Evolutionary conservation across 2,329 filamentous ascomycete species (phyloP), one percentile per base, ranked within the genome.

Genomic region (Sarocladium strictum): DNA sequence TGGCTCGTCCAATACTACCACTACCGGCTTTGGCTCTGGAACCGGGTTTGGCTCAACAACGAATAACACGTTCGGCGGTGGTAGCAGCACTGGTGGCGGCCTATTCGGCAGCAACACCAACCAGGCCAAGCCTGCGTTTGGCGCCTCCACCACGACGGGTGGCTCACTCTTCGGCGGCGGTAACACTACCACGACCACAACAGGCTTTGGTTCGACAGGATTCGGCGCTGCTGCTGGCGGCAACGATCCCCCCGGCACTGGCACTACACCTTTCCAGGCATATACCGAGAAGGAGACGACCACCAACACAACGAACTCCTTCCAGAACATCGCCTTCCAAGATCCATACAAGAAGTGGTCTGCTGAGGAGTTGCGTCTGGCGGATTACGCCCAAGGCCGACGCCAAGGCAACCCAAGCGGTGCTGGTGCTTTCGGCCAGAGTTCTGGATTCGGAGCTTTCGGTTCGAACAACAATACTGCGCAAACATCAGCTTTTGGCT

Each of bases 321-420:
- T 87, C 69, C 89, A 94, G 69, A 93, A 85, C 61, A 83, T 95
- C 55, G 75, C 86, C 21, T 91, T 93, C 68, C 86, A 88, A 72
- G 84, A 86, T 23, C 81, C 87, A 1, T 95, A 93, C 74, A 86
- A 85, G 69, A 95, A 94, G 67, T 97, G 87, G 76, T 97, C 93
- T 10, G 83, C 89, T n/a, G 94, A 89, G 63, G 87, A 94, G 69
- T 72, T 94, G 54, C 80, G 89, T 64, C 71, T 96, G 58, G 90
- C 84, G 45, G 94, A 99, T 70, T 99, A 99, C 68, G 82, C 86
- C 56, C 88, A 92, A 69, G 92, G 92, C 52, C 85, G 92, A 56
- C 86, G 87, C 54, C 90, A 83, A 67, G 94, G 92, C 32, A 96
- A 93, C 69, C 80, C 81, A 40, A 90, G 87, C 58, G 90, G 90